Percentiles rank a stretch among this genome's conserved stretches.
Conservation (phyloP, 148 eudicot genomes). For the Cornus kousa region DNA sequence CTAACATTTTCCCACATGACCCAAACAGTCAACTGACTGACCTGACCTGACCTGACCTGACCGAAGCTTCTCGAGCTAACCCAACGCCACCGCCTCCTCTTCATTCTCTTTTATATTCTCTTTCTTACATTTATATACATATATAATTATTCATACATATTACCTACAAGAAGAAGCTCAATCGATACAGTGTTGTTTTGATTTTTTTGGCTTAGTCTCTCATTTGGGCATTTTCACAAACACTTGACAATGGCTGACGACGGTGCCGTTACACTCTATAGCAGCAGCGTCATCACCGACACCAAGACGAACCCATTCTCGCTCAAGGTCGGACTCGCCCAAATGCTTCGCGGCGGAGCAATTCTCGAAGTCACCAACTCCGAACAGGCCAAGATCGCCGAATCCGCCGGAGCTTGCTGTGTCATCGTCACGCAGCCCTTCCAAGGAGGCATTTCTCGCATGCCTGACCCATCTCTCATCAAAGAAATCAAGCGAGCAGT, state of each 20-base stretch:
- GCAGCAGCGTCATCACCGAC: constrained; percentile 39
- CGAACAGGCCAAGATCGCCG: constrained; percentile 61
- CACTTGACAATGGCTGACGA: constrained; percentile 52
- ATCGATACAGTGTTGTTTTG: background rate
- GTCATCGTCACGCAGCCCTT: constrained; percentile 22
- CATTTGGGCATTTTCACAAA: constrained; percentile 29
- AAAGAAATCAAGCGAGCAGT: constrained; percentile 45
- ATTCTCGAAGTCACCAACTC: constrained; percentile 45
- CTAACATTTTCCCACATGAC: background rate
- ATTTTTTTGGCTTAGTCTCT: background rate
- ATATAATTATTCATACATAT: background rate
- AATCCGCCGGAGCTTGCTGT: constrained; percentile 65
- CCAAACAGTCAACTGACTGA: background rate
- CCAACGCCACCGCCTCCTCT: background rate
- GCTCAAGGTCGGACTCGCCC: constrained; percentile 50
- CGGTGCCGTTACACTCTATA: constrained; percentile 57
- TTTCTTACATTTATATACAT: background rate
- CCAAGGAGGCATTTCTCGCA: constrained; percentile 33
- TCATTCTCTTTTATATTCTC: background rate
- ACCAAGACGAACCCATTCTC: constrained; percentile 39
- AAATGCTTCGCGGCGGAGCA: constrained; percentile 54
- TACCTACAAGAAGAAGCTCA: background rate
- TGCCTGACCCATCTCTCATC: constrained; percentile 49
- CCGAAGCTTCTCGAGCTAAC: constrained; percentile 50
- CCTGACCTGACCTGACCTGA: background rate